Percentiles rank a stretch among this genome's conserved stretches.
phyloP scores from a whole-genome alignment of 2,329 filamentous ascomycete genomes.

The Claviceps maximensis region DNA sequence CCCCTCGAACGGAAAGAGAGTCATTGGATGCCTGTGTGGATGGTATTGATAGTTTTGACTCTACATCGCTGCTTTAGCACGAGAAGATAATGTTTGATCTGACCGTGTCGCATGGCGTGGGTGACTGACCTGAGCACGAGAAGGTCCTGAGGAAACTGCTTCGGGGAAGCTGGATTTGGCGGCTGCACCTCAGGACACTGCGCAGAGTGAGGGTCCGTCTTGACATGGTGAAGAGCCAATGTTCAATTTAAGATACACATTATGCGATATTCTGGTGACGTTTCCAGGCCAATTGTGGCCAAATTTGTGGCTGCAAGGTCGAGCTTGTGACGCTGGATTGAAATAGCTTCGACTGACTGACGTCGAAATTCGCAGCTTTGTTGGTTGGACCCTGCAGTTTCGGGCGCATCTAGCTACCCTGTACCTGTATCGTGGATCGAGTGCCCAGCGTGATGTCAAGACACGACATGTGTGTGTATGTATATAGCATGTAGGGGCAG shows the following conservation, averaged over 20 bases:
- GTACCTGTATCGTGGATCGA: not conserved
- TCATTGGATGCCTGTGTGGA: not conserved
- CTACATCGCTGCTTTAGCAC: not conserved
- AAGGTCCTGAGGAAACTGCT: not conserved
- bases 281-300: not conserved
- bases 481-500: not conserved
- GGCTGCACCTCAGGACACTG: slow-evolving; percentile 15
- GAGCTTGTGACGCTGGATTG: not conserved
- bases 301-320: not conserved
- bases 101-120: not conserved
- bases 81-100: not conserved
- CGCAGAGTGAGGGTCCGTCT: slow-evolving; percentile 14
- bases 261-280: not conserved
- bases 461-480: too few species aligned
- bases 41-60: not conserved
- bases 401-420: not conserved
- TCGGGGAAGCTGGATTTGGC: slow-evolving; percentile 9
- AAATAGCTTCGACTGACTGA: not conserved
- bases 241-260: not conserved
- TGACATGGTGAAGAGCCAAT: slow-evolving; percentile 11
- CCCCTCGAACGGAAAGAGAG: slow-evolving; percentile 39
- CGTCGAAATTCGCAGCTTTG: not conserved
- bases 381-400: not conserved
- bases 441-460: not conserved
- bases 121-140: slow-evolving; percentile 5